A percentile compares a stretch with the other conserved stretches of the same genome.
Conservation (phyloP, 208 protist species). For the Trichomonas gallinae region DNA sequence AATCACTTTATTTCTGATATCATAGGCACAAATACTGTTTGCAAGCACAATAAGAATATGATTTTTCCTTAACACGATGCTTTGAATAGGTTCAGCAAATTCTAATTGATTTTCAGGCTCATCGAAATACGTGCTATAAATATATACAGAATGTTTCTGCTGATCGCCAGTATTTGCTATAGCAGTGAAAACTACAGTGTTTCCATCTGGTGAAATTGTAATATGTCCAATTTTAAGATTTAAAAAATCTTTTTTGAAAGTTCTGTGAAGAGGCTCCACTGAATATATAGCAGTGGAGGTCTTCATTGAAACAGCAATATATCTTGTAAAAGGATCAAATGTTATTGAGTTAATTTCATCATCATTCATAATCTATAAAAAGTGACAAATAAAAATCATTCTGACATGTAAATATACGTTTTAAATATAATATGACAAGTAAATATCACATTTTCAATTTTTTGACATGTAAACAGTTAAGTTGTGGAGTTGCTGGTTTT, state of each 20-base stretch:
- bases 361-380: neutral
- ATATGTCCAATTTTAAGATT: neutral
- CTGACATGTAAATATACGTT: too few relatives aligned
- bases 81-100: neutral
- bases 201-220: neutral
- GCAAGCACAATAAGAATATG: neutral
- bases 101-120: neutral
- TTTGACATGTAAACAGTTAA: too few relatives aligned
- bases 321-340: neutral
- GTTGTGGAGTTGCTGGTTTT: too few relatives aligned
- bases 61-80: neutral
- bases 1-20: neutral
- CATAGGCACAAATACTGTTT: neutral
- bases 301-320: neutral
- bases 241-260: constrained; percentile 18
- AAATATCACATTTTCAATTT: too few relatives aligned
- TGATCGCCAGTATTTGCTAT: neutral
- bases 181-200: neutral
- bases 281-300: neutral
- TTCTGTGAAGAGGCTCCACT: neutral
- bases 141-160: neutral
- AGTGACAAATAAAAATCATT: too few relatives aligned
- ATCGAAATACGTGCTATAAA: neutral
- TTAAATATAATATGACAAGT: too few relatives aligned
- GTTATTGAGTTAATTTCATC: neutral